Evolutionary conservation across 2,329 filamentous ascomycete species (phyloP).

Genomic region (Sporothrix protearum): DNA sequence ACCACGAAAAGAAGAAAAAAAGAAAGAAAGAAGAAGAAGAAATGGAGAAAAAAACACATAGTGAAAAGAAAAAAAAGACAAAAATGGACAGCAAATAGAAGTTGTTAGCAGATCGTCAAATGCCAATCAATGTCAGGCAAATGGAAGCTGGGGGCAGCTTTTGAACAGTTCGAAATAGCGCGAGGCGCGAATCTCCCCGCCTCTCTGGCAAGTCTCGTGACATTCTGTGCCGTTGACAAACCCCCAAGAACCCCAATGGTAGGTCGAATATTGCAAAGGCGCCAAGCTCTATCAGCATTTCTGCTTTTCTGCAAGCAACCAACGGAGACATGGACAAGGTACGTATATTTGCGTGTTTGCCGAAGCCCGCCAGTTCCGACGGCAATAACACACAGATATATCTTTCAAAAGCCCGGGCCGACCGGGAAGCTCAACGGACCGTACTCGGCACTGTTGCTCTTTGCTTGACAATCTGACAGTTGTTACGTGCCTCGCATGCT

Average conservation of each 20-base stretch:
- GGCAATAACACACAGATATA: not conserved
- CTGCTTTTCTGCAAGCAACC: no score
- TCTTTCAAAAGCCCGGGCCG: not conserved
- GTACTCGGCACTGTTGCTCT: not conserved
- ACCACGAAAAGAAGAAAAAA: no score
- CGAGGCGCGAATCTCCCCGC: not conserved
- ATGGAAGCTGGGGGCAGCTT: no score
- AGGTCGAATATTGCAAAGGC: not conserved
- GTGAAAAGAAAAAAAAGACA: no score
- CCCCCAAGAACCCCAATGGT: not conserved
- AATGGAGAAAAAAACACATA: no score
- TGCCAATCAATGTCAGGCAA: not conserved
- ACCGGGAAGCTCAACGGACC: not conserved
- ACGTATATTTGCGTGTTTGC: not conserved
- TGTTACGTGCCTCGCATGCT: not conserved
- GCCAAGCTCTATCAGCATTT: not conserved
- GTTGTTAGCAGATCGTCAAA: not conserved
- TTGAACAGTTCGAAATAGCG: not conserved
- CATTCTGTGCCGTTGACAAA: not conserved
- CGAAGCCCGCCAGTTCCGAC: not conserved
- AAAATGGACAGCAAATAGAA: no score
- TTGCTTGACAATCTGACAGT: not conserved
- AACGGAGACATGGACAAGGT: no score
- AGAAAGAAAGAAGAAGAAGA: not conserved
- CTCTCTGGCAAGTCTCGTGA: not conserved